phyloP scores from a whole-genome alignment of 441 rosid species.

The Jatropha podagrica region DNA sequence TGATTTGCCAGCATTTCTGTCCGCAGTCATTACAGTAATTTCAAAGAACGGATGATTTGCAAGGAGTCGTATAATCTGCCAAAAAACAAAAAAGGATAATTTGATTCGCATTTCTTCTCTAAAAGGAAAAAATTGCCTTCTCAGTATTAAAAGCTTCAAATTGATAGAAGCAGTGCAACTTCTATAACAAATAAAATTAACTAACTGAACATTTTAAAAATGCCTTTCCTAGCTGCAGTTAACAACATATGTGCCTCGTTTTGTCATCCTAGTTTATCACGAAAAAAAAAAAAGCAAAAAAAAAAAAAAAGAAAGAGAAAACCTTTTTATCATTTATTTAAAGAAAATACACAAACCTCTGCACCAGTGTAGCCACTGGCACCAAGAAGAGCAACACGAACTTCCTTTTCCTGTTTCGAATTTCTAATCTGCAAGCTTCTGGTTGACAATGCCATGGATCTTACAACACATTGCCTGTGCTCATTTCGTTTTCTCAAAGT shows the following conservation, averaged over 20 bases:
- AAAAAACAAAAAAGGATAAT: constrained; percentile 4
- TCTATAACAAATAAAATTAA: neutral
- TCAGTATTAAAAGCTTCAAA: neutral
- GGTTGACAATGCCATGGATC: constrained; percentile 35
- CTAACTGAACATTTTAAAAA: neutral
- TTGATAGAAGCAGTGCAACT: neutral
- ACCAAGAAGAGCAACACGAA: constrained; percentile 80
- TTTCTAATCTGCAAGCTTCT: constrained; percentile 40
- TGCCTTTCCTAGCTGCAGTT: neutral
- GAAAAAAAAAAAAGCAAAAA: neutral
- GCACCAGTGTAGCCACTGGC: constrained; percentile 99
- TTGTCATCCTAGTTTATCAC: neutral
- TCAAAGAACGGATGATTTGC: constrained; percentile 75
- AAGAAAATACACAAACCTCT: constrained; percentile 52
- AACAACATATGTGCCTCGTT: neutral
- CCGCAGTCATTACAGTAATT: constrained; percentile 86
- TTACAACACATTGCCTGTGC: constrained; percentile 35
- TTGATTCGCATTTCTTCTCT: neutral
- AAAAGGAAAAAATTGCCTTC: neutral
- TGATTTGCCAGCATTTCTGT: constrained; percentile 94
- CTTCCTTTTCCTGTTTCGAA: constrained; percentile 43
- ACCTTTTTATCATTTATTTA: no score
- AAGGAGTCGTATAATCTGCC: constrained; percentile 79
- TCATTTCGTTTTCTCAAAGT: constrained; percentile 32
- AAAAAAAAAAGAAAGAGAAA: neutral